These are phyloP conservation scores for Austropuccinia psidii DNA, from an alignment of 1,284 basidiomycete genomes.

Conservation along the genomic window DNA sequence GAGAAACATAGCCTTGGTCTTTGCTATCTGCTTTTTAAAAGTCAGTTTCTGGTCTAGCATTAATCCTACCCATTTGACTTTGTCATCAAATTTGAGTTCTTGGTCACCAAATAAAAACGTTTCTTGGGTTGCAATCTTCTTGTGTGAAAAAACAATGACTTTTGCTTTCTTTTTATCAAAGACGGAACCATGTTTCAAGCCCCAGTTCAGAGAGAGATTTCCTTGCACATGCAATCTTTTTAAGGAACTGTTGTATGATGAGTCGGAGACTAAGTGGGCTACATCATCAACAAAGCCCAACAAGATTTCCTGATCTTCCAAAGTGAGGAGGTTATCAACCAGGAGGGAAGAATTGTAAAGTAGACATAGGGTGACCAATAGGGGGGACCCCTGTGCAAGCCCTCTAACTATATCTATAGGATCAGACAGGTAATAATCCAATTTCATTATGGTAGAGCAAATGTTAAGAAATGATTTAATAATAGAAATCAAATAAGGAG, in stretches of 20 bases:
- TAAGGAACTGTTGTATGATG: not conserved
- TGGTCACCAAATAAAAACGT: not conserved
- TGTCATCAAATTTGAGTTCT: not conserved
- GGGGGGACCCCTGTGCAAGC: constrained; percentile 5
- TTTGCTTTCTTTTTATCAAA: constrained; percentile 16
- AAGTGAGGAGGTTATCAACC: not conserved
- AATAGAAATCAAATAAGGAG: not conserved
- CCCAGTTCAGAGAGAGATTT: not conserved
- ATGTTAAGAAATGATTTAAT: not conserved
- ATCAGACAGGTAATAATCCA: not conserved
- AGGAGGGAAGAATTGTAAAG: constrained; percentile 13
- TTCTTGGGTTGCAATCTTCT: not conserved
- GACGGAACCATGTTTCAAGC: not conserved
- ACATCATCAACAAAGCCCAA: constrained; percentile 22
- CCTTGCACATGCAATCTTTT: not conserved
- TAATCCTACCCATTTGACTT: not conserved
- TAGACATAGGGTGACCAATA: not conserved
- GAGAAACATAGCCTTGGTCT: not conserved
- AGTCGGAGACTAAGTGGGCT: not conserved
- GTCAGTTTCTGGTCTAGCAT: not conserved
- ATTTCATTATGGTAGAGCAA: not conserved
- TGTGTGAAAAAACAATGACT: not conserved
- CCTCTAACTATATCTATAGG: not conserved
- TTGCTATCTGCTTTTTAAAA: not conserved
- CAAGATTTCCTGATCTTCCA: not conserved